Evolutionary conservation across 164 flowering plant genomes (phyloP).

Genomic region (Santalum album): DNA sequence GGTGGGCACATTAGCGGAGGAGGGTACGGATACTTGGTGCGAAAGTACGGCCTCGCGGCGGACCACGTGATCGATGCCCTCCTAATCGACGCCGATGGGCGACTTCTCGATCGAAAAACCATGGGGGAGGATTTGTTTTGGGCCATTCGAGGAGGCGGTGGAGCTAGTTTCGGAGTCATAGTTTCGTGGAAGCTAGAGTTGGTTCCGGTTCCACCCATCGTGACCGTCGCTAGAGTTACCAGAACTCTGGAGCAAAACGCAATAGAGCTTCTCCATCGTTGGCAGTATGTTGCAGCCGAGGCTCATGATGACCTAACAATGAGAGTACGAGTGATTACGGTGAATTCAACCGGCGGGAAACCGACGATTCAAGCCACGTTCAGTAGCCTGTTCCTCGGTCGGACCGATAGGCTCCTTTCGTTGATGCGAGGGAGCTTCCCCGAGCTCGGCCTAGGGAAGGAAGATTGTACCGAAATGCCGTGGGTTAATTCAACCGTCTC

Average conservation of each 20-base stretch:
- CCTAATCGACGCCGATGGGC: background rate
- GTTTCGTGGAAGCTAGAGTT: background rate
- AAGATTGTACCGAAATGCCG: constrained; percentile 21
- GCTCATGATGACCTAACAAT: background rate
- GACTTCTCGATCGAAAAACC: background rate
- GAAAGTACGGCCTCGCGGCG: background rate
- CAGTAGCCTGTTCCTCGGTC: constrained; percentile 23
- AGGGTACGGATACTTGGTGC: background rate
- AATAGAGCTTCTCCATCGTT: background rate
- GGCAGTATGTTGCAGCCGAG: background rate
- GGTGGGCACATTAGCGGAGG: background rate
- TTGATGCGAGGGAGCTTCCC: constrained; percentile 27
- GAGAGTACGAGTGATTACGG: background rate
- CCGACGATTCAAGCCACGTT: constrained; percentile 16
- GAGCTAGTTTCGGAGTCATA: background rate
- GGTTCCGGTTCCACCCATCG: constrained; percentile 1
- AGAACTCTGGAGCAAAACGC: background rate
- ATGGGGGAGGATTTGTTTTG: background rate
- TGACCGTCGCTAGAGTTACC: background rate
- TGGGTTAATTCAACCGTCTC: constrained; percentile 29
- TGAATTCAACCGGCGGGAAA: background rate
- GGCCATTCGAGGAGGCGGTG: background rate
- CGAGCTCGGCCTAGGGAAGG: constrained; percentile 19
- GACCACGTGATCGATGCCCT: background rate
- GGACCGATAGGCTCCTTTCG: constrained; percentile 10